Conservation (phyloP, 2,329 filamentous ascomycete species). For the Dactylellina sp. region DNA sequence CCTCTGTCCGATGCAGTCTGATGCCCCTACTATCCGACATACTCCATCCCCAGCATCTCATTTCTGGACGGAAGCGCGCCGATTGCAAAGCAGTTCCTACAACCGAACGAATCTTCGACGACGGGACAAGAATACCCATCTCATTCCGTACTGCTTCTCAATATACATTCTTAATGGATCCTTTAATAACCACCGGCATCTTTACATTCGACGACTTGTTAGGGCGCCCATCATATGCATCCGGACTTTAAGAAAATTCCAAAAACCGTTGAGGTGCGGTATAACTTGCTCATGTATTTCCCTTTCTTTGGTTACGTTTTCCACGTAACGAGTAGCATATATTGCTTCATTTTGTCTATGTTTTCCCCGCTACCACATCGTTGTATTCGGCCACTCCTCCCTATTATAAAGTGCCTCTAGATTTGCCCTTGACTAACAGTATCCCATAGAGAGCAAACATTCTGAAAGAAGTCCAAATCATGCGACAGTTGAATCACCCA, state of each 20-base stretch:
- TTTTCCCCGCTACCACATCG: slow-evolving; percentile 13
- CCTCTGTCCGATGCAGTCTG: slow-evolving; percentile 55
- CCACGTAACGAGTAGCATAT: slow-evolving; percentile 39
- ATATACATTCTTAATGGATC: slow-evolving; percentile 44
- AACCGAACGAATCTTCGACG: slow-evolving; percentile 13
- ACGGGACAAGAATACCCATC: slow-evolving; percentile 13
- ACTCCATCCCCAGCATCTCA: slow-evolving; percentile 20
- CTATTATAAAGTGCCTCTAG: neutral
- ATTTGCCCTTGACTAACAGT: slow-evolving; percentile 47
- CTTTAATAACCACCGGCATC: slow-evolving; percentile 57
- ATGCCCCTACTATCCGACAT: slow-evolving; percentile 49
- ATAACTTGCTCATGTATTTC: slow-evolving; percentile 62
- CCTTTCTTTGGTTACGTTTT: slow-evolving; percentile 13
- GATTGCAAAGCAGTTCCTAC: neutral
- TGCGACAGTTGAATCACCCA: slow-evolving; percentile 95
- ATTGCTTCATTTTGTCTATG: slow-evolving; percentile 33
- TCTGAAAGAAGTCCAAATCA: slow-evolving; percentile 97
- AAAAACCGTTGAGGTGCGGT: slow-evolving; percentile 96
- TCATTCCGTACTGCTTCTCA: slow-evolving; percentile 51
- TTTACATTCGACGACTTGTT: slow-evolving; percentile 66
- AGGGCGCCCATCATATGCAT: slow-evolving; percentile 93
- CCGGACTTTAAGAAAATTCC: slow-evolving; percentile 95
- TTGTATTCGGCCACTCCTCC: slow-evolving; percentile 40
- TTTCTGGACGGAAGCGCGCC: slow-evolving; percentile 18
- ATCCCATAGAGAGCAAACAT: slow-evolving; percentile 86